These are phyloP conservation scores for Starmera dryadoides DNA, from an alignment of 805 yeast species.

Conservation along the genomic window DNA sequence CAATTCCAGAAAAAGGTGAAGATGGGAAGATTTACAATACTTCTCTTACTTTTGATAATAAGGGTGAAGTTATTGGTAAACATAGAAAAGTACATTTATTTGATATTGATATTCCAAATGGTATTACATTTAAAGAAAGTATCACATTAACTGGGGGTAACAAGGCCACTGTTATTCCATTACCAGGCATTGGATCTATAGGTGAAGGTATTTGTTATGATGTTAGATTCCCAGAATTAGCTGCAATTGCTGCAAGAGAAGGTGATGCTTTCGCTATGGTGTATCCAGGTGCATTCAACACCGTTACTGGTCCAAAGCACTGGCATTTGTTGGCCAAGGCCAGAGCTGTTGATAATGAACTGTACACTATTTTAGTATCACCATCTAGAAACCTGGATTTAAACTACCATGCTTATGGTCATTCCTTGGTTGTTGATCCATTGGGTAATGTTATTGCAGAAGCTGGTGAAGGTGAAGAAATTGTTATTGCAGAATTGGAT, in stretches of 20 bases:
- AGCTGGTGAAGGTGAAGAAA: slow-evolving; percentile 76
- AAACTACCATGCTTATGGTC: slow-evolving; percentile 62
- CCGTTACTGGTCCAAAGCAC: slow-evolving; percentile 80
- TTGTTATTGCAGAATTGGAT: slow-evolving; percentile 67
- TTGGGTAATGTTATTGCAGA: slow-evolving; percentile 58
- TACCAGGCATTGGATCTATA: slow-evolving; percentile 39
- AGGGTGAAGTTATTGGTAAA: slow-evolving; percentile 78
- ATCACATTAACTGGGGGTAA: slow-evolving; percentile 72
- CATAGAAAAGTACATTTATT: slow-evolving; percentile 90
- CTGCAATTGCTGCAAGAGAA: slow-evolving; percentile 61
- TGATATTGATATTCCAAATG: slow-evolving; percentile 90
- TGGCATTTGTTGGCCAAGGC: slow-evolving; percentile 75
- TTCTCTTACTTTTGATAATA: slow-evolving; percentile 63
- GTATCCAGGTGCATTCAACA: slow-evolving; percentile 84
- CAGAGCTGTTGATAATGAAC: slow-evolving; percentile 71
- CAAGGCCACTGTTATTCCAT: slow-evolving; percentile 58
- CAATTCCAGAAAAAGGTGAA: slow-evolving; percentile 70
- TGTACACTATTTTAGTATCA: slow-evolving; percentile 72
- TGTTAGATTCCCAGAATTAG: slow-evolving; percentile 76
- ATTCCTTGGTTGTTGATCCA: slow-evolving; percentile 61
- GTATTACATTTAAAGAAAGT: slow-evolving; percentile 86
- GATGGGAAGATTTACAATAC: slow-evolving; percentile 65
- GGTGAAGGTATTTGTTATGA: slow-evolving; percentile 88
- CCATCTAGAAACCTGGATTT: slow-evolving; percentile 72
- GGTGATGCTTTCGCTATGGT: slow-evolving; percentile 66